A percentile compares a stretch with the other conserved stretches of the same genome.
Conservation (phyloP, 352 stramenopile species). For the Paralagenidium karlingii region DNA sequence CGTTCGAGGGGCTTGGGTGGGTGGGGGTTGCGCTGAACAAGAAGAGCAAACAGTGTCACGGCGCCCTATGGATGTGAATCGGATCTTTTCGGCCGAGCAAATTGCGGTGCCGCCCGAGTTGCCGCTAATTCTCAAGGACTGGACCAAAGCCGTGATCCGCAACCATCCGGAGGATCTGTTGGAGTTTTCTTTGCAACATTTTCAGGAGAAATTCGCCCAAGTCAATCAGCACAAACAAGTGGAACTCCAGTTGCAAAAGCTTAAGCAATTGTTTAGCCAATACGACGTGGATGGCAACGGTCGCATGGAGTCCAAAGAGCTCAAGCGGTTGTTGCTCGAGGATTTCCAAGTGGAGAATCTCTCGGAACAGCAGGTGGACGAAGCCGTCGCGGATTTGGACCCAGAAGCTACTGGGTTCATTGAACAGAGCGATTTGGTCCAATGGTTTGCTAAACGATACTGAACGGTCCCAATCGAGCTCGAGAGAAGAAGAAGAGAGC, state of each 20-base stretch:
- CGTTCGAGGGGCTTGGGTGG: no score
- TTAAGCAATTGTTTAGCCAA: constrained; percentile 60
- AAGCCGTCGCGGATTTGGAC: constrained; percentile 54
- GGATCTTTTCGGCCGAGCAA: constrained; percentile 88
- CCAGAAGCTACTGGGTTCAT: constrained; percentile 63
- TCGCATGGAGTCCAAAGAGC: constrained; percentile 64
- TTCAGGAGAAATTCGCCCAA: no score
- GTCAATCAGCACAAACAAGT: constrained; percentile 49
- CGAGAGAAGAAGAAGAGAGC: not conserved
- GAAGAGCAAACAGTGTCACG: not conserved
- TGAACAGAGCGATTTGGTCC: constrained; percentile 67
- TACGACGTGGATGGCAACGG: constrained; percentile 75
- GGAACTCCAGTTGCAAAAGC: constrained; percentile 47
- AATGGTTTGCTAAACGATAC: constrained; percentile 65
- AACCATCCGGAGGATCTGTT: constrained; percentile 64
- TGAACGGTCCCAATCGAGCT: no score
- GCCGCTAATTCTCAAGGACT: constrained; percentile 81
- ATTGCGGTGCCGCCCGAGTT: constrained; percentile 83
- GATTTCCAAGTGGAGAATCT: constrained; percentile 46
- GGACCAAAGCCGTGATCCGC: constrained; percentile 83
- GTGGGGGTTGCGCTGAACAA: no score
- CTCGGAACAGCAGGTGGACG: constrained; percentile 43
- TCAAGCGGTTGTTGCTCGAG: constrained; percentile 45
- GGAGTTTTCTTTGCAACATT: constrained; percentile 77
- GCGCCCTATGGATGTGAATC: constrained; percentile 78